Evolutionary conservation across 257 asterid species (phyloP).

Genomic region (Prunella vulgaris): DNA sequence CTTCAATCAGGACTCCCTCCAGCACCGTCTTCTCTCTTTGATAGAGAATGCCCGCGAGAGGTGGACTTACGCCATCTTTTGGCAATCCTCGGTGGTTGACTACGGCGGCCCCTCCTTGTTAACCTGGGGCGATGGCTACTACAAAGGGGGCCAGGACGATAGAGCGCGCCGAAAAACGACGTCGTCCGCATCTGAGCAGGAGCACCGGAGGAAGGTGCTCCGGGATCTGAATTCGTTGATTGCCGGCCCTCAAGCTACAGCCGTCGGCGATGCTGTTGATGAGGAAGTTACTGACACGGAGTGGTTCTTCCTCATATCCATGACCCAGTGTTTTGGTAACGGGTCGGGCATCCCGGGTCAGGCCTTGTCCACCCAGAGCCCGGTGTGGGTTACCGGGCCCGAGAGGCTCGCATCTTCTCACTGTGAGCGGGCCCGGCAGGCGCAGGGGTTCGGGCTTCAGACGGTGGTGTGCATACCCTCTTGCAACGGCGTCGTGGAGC

Average conservation of each 20-base stretch:
- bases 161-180: slow-evolving; percentile 24
- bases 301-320: slow-evolving; percentile 76
- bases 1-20: no score
- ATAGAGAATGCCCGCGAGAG: slow-evolving; percentile 32
- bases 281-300: slow-evolving; percentile 88
- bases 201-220: slow-evolving; percentile 64
- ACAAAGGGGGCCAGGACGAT: slow-evolving; percentile 56
- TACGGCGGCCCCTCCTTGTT: slow-evolving; percentile 39
- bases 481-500: no score
- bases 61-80: slow-evolving; percentile 92
- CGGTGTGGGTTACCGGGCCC: no score
- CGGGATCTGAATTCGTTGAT: slow-evolving; percentile 70
- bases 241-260: slow-evolving; percentile 37
- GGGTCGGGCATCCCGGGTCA: no score
- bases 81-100: slow-evolving; percentile 62
- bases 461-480: no score
- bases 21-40: no score
- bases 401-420: no score
- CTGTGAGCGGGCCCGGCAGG: no score
- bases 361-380: no score
- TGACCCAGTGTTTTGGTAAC: no score
- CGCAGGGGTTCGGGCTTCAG: no score
- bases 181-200: slow-evolving; percentile 51
- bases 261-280: slow-evolving; percentile 50
- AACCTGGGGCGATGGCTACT: slow-evolving; percentile 88